Base-by-base conservation (phyloP, 2,329 filamentous ascomycete genomes). In the Pyrenophora seminiperda region DNA sequence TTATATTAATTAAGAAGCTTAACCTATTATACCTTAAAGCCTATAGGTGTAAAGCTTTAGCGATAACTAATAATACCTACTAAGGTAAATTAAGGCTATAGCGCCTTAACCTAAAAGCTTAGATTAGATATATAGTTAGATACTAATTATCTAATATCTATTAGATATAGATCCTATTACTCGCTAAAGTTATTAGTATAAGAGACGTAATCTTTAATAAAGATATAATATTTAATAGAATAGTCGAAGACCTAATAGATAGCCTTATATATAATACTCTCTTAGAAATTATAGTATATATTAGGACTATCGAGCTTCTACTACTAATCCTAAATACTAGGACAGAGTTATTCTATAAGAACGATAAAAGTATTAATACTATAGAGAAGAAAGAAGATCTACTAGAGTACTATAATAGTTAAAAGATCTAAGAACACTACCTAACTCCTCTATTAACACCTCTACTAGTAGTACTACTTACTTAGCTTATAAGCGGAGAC, bases 11-110 rank as follows among this genome's bases (percentile, higher is more conserved):
- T 22, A 14, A 42, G 10, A 50, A 48, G 17, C 47, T 17, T 22
- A 50, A 43, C 10, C 24, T 47, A 20, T 19, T 19, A 30, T 47
- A 51, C 19, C 37, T 54, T 27, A 52, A 42, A 41, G 40, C 20
- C 41, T 55, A 51, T 52, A 52, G 32, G 9, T 55, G 34, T 31
- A 51, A 51, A 36, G 53, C 36, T 3, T 58, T 53, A 24, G 29
- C 27, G 27, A 41, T 44, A 17, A 53, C 30, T 36, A 29, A 41
- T 31, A 22, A 54, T 33, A 50, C 34, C 14, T 27, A 33, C 24
- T 19, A 15, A 27, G 17, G 37, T 1, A 50, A 50, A 32, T 49
- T 19, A 29, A 30, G 18, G 24, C 46, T 54, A 32, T 17, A 50
- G 24, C 3, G 38, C 10, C 51, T 54, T 15, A 19, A 56, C 14